A percentile compares a stretch with the other conserved stretches of the same genome.
Evolutionary conservation across 2,329 filamentous ascomycete species (phyloP).

Genomic region (Fusarium proliferatum): DNA sequence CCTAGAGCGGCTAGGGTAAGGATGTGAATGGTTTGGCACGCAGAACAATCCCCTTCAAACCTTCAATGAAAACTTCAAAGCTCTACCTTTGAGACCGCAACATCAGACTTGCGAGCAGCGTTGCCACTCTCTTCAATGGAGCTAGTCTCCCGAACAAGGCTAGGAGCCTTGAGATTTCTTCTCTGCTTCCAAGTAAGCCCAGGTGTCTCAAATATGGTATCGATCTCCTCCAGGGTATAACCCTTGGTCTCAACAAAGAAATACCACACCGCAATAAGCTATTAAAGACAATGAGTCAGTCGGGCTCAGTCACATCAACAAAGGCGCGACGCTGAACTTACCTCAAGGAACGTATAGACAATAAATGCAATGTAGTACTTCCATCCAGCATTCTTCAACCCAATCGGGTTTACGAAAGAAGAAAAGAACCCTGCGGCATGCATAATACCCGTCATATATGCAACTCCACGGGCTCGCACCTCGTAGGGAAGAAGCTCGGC

Average conservation of each 20-base stretch:
- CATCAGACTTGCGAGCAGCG: background rate
- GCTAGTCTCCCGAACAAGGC: background rate
- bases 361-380: background rate
- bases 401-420: background rate
- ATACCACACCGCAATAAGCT: background rate
- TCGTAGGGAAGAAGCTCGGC: slow-evolving; percentile 42
- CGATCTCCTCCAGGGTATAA: background rate
- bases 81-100: background rate
- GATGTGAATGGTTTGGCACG: no score
- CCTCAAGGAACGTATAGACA: background rate
- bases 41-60: no score
- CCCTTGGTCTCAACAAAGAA: background rate
- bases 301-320: accelerated
- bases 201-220: background rate
- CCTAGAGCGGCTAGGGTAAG: no score
- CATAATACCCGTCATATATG: background rate
- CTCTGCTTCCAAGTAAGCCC: background rate
- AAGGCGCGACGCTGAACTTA: accelerated
- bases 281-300: background rate
- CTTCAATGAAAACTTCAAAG: background rate
- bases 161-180: background rate
- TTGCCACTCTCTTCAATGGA: background rate
- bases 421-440: background rate
- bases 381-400: background rate
- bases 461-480: slow-evolving; percentile 24